phyloP scores from a whole-genome alignment of 805 yeast species.

The Diddensiella santjacobensis region DNA sequence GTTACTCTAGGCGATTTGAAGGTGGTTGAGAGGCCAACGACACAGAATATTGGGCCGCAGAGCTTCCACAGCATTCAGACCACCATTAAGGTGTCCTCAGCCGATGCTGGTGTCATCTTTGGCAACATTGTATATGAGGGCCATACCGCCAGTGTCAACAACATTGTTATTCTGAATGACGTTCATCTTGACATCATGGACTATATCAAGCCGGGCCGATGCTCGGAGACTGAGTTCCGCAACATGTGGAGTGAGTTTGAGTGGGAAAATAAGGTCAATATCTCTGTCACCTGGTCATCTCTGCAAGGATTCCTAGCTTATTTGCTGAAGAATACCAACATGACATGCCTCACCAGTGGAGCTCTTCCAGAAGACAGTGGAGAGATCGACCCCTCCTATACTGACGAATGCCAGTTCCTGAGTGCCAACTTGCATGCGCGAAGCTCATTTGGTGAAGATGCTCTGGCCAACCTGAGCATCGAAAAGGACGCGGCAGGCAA shows the following conservation, averaged over 20 bases:
- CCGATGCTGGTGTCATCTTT: conserved; percentile 96
- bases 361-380: conserved; percentile 64
- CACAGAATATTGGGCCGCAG: conserved; percentile 93
- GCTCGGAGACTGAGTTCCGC: conserved; percentile 86
- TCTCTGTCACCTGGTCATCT: conserved; percentile 48
- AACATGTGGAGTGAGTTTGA: conserved; percentile 99
- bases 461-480: conserved; percentile 90
- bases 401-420: conserved; percentile 71
- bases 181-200: conserved; percentile 96
- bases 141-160: conserved; percentile 82
- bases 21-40: conserved; percentile 85
- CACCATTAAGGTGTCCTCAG: conserved; percentile 90
- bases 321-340: conserved; percentile 78
- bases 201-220: conserved; percentile 91
- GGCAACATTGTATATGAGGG: conserved; percentile 98
- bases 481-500: conserved; percentile 74
- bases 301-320: conserved; percentile 75
- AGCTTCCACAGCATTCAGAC: conserved; percentile 89
- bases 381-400: conserved; percentile 25
- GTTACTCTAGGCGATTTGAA: conserved; percentile 95
- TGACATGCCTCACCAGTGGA: conserved; percentile 90
- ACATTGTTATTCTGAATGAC: conserved; percentile 88
- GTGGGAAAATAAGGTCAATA: conserved; percentile 97
- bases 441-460: conserved; percentile 96
- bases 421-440: conserved; percentile 92